Base-by-base conservation (phyloP, 495 filamentous ascomycete species). In the Daldinia vernicosa region DNA sequence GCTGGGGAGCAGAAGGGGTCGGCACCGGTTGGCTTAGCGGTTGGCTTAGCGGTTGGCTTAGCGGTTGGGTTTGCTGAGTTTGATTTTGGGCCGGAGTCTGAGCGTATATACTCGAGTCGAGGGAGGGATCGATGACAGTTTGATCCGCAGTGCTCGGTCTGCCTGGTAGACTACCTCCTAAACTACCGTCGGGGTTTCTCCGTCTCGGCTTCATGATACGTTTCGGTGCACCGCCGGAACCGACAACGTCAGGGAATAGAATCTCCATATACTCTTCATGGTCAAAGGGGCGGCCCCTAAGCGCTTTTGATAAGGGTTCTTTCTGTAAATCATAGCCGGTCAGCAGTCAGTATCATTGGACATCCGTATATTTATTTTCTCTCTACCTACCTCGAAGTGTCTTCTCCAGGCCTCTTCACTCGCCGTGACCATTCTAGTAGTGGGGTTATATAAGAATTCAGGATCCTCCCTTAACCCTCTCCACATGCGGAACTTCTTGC, bases 401-500 rank as follows among this genome's bases (percentile, higher is more conserved):
- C 80, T 71, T 51, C 69, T 73, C 83, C 83, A 85, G 1, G 81
- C 80, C 1, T 84, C 83, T n/a, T 85, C 83, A 35, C 75, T 78
- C 1, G 81, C 83, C 1, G 81, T 81, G 26, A 85, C 83, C 32
- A 77, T 84, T 45, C 77, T 76, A 12, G 78, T 79, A 39, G 63
- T 66, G 2, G 76, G 75, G 73, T 84, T 81, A 63, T 85, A 85
- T 30, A 78, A 72, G 58, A 85, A 85, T 55, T 81, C 80, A 35
- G 82, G 82, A 54, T 85, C 80, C 57, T 85, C 83, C 4, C 83
- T 72, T 45, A 85, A 60, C 12, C 83, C 83, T n/a, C 82, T 75
- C 83, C 83, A 85, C 56, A 85, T 80, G 37, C 83, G 83, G 62
- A 84, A 85, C 78, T 84, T 84, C 75, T 85, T 85, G 27, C 83